Evolutionary conservation across 228 moss, liverwort and hornwort genomes (phyloP).

Genomic region (Sphagnum magellanicum): DNA sequence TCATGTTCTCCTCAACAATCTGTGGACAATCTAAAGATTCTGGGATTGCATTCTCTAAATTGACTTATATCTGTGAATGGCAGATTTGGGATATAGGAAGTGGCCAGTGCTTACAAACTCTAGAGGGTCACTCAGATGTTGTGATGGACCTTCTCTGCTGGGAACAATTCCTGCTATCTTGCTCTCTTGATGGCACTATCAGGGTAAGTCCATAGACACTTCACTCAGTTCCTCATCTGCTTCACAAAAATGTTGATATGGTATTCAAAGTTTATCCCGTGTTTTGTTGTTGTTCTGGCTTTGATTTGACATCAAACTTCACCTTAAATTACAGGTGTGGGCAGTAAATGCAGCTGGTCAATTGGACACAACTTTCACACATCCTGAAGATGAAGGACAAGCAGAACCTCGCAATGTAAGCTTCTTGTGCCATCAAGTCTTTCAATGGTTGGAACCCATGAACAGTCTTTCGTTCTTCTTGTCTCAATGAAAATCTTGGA

Average conservation of each 20-base stretch:
- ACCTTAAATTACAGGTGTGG: conserved; percentile 26
- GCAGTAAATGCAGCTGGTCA: conserved; percentile 31
- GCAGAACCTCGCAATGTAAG: conserved; percentile 20
- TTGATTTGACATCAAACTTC: not conserved
- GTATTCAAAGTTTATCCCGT: not conserved
- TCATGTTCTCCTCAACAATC: too few relatives aligned
- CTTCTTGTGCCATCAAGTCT: not conserved
- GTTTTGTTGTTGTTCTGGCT: not conserved
- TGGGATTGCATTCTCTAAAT: too few relatives aligned
- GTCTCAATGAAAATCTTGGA: too few relatives aligned
- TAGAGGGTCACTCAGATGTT: conserved; percentile 35
- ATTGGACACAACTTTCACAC: conserved; percentile 30
- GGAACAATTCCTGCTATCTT: conserved; percentile 47
- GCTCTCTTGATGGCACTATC: conserved; percentile 48
- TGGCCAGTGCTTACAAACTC: conserved; percentile 31
- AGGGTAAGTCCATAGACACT: conserved; percentile 14
- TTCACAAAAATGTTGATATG: not conserved
- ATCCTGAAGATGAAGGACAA: conserved; percentile 41
- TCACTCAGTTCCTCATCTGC: not conserved
- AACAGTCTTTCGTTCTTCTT: not conserved
- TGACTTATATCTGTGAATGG: not conserved
- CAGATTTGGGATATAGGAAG: conserved; percentile 44
- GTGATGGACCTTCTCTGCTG: conserved; percentile 47
- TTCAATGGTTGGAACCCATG: too few relatives aligned
- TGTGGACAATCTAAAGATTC: too few relatives aligned